These are phyloP conservation scores for Penicillium sp. DNA, from an alignment of 2,329 filamentous ascomycete species.

Conservation along the genomic window DNA sequence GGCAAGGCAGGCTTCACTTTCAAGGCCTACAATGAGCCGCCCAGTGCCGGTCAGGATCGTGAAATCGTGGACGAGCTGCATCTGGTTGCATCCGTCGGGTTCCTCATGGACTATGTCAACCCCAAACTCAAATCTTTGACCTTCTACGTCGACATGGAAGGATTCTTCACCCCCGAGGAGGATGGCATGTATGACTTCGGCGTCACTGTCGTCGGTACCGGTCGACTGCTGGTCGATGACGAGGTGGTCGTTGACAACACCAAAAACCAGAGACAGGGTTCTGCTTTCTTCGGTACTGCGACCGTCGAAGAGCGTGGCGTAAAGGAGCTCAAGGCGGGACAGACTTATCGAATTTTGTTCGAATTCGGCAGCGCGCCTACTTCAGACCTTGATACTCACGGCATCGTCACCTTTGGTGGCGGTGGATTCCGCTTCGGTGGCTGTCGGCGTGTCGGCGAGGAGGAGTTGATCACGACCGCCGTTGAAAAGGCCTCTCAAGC, in stretches of 20 bases:
- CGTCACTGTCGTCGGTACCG: conserved; percentile 64
- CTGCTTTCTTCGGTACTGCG: conserved; percentile 64
- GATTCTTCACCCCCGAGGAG: conserved; percentile 58
- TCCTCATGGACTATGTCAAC: conserved; percentile 56
- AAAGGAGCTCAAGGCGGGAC: conserved; percentile 57
- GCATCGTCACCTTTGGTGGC: conserved; percentile 52
- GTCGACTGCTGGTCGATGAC: conserved; percentile 63
- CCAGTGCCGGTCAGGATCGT: conserved; percentile 45
- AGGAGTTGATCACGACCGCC: conserved; percentile 63
- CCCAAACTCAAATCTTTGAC: conserved; percentile 51
- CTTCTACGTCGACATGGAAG: conserved; percentile 63
- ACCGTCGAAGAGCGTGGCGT: conserved; percentile 63
- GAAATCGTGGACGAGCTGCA: conserved; percentile 52
- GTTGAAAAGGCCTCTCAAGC: conserved; percentile 65
- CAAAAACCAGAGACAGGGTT: conserved; percentile 61
- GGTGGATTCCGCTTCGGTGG: conserved; percentile 64
- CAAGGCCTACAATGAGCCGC: conserved; percentile 61
- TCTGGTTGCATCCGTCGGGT: conserved; percentile 44
- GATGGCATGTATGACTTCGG: conserved; percentile 63
- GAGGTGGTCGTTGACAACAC: conserved; percentile 64
- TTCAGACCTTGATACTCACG: conserved; percentile 53
- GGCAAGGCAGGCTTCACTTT: conserved; percentile 61
- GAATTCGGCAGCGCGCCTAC: conserved; percentile 61
- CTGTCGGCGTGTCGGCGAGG: conserved; percentile 56
- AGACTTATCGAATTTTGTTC: conserved; percentile 58